These are phyloP conservation scores for Ensete glaucum DNA, from an alignment of 176 grass and related monocot genomes.

Conservation along the genomic window DNA sequence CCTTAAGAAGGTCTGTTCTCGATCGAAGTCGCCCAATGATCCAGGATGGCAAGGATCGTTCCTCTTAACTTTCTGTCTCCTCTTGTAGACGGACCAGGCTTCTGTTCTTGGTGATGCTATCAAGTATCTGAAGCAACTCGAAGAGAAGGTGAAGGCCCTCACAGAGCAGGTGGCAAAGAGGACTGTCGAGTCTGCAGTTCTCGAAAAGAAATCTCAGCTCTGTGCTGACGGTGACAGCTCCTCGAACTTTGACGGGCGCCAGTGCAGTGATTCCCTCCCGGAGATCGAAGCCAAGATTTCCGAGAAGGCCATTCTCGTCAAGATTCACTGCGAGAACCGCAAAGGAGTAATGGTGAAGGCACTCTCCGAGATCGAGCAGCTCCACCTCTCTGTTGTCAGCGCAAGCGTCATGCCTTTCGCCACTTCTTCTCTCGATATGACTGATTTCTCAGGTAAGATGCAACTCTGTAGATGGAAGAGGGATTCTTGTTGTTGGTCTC, in stretches of 20 bases:
- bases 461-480: constrained; percentile 20
- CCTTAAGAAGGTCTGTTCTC: constrained; percentile 68
- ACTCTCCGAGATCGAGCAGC: constrained; percentile 46
- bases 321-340: constrained; percentile 84
- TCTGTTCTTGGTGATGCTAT: constrained; percentile 89
- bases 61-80: neutral
- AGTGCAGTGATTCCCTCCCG: constrained; percentile 29
- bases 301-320: constrained; percentile 57
- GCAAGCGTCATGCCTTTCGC: constrained; percentile 76
- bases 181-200: constrained; percentile 67
- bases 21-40: no score
- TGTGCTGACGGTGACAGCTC: constrained; percentile 40
- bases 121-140: constrained; percentile 77
- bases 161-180: constrained; percentile 47
- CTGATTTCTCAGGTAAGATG: constrained; percentile 54
- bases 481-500: constrained; percentile 21
- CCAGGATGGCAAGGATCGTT: neutral
- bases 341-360: constrained; percentile 60
- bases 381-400: constrained; percentile 63
- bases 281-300: constrained; percentile 83
- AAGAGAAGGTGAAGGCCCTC: constrained; percentile 61
- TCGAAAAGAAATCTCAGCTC: constrained; percentile 68
- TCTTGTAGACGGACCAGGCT: constrained; percentile 81
- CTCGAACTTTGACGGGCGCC: constrained; percentile 40
- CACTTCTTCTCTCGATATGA: constrained; percentile 64